phyloP scores from a whole-genome alignment of 305 asterid species.

The Fraxinus baroniana region DNA sequence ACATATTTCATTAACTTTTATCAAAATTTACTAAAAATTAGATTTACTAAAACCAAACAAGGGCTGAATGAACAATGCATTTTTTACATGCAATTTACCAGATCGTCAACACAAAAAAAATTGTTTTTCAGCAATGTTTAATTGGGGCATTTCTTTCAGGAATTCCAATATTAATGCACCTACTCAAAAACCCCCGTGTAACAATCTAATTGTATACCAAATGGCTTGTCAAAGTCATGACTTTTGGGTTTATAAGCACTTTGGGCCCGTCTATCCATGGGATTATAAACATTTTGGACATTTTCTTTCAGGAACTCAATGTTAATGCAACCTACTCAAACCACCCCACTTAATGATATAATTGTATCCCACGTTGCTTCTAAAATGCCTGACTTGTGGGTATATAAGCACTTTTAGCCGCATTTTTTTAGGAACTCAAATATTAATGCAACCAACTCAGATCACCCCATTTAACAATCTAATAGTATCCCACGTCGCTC shows the following conservation, averaged over 20 bases:
- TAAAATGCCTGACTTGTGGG: background rate
- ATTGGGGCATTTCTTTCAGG: background rate
- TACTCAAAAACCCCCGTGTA: background rate
- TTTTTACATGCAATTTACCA: background rate
- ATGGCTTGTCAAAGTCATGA: background rate
- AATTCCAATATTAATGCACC: background rate
- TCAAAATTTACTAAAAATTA: background rate
- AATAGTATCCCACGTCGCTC: background rate
- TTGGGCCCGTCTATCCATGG: background rate
- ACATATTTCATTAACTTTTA: background rate
- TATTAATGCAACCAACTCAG: background rate
- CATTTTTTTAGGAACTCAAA: background rate
- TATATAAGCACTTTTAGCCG: background rate
- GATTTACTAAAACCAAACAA: background rate
- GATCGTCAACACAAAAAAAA: background rate
- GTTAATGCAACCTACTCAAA: background rate
- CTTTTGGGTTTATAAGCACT: background rate
- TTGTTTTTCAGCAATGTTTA: background rate
- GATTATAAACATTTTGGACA: too few species aligned
- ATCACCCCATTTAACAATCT: background rate
- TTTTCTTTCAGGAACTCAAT: background rate
- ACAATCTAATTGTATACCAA: background rate
- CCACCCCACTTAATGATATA: background rate
- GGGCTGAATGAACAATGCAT: background rate
- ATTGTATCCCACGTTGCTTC: background rate